Base-by-base conservation (phyloP, 352 stramenopile species). In the Globisporangium echinulatum region DNA sequence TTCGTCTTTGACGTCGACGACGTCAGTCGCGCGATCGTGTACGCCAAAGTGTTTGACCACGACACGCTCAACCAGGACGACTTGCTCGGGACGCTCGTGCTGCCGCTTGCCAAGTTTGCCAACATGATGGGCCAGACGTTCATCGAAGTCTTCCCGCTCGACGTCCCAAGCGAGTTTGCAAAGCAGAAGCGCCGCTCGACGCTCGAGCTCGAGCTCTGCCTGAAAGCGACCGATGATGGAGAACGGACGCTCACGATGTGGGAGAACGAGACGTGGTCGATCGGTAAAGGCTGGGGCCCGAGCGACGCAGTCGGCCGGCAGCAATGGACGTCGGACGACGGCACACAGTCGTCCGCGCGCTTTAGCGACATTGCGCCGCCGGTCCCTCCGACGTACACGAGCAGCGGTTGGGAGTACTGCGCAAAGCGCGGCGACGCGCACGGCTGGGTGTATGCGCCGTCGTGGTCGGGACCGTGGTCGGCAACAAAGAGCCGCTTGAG, bases 391-490 rank as follows among this genome's bases (percentile, higher is more conserved):
- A 69, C 73, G 52, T 66, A 83, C 56, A 65, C 62, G 36, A 67
- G 64, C 25, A 58, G 77, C 7, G 77, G 79, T 7, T 92, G 82
- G 82, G 66, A 70, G 46, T 90, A 74, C 58, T 74, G 71, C 60
- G 64, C 68, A 15, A 61, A 72, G 42, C 67, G 79, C 36, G 79
- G 78, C 44, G 80, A 85, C 46, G 50, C 62, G 14, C 63, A 84
- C 44, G 82, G 82, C 7, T 92, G 82, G 82, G 65, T 74, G 15
- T 90, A 92, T 59, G 82, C 78, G 43, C 75, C 72, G 52, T 79
- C 76, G 17, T 90, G 85, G 52, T 53, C 71, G 1, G 78, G 80
- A 0, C 82, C 82, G 10, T 90, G 82, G 69, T 70, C 77, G 10
- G 62, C 74, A 9, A 79, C 67, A 15, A 85, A 82, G 56, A 71